Evolutionary conservation across 148 eudicot species (phyloP).

Genomic region (Beta vulgaris): DNA sequence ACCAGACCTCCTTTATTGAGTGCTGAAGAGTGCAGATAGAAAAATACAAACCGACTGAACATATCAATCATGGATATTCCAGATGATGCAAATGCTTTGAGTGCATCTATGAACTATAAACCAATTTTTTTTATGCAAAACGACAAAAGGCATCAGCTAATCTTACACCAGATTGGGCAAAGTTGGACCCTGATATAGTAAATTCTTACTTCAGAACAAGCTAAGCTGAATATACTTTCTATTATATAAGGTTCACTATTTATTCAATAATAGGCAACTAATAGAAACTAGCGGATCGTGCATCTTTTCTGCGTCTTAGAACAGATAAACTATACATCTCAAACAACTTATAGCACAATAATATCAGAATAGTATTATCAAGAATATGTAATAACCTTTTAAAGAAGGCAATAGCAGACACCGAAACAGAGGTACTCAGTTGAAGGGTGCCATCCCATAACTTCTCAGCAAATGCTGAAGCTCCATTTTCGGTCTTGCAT

Average conservation of each 20-base stretch:
- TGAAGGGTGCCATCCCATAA: conserved; percentile 82
- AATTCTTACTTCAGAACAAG: neutral
- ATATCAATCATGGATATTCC: neutral
- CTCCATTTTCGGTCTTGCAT: conserved; percentile 31
- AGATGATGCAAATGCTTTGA: neutral
- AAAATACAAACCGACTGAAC: neutral
- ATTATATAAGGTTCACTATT: neutral
- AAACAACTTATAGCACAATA: conserved; percentile 5
- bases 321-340: conserved; percentile 8
- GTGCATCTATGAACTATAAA: neutral
- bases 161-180: neutral
- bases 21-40: neutral
- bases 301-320: neutral
- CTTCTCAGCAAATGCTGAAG: conserved; percentile 40
- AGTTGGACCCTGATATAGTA: neutral
- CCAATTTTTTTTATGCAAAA: neutral
- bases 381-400: conserved; percentile 55
- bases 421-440: conserved; percentile 52
- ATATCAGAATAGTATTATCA: neutral
- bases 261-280: neutral
- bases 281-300: neutral
- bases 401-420: conserved; percentile 62
- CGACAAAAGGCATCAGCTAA: neutral
- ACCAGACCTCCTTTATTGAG: neutral
- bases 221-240: neutral